Percentiles rank a stretch among this genome's conserved stretches.
phyloP scores from a whole-genome alignment of 805 yeast species.

The Pichia gijzeniarum region DNA sequence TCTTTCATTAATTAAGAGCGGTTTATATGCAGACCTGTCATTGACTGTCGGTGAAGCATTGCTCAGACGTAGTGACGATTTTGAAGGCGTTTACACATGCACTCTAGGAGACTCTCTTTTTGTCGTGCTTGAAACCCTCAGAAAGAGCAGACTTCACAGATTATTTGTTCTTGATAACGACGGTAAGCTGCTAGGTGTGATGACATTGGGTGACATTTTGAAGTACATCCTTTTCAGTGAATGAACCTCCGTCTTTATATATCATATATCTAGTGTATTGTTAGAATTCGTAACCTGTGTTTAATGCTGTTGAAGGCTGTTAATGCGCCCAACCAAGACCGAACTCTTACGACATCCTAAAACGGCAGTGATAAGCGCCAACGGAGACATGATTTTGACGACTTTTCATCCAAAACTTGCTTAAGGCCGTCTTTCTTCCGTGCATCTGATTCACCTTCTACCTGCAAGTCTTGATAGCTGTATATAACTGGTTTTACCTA shows the following conservation, averaged over 20 bases:
- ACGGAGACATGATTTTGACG: too few species aligned
- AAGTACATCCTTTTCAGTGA: constrained; percentile 57
- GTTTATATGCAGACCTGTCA: constrained; percentile 83
- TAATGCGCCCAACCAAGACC: neutral
- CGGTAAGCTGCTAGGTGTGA: constrained; percentile 72
- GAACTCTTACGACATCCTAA: neutral
- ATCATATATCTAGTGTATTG: too few species aligned
- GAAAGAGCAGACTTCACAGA: constrained; percentile 86
- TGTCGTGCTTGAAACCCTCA: constrained; percentile 86
- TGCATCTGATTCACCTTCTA: too few species aligned
- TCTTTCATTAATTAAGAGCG: constrained; percentile 86
- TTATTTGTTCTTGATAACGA: constrained; percentile 85
- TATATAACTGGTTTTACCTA: too few species aligned
- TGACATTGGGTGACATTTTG: constrained; percentile 86
- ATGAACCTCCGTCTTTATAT: neutral
- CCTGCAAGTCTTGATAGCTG: too few species aligned
- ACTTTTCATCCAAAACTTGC: too few species aligned
- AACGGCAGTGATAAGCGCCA: constrained; percentile 6
- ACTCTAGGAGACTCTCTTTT: constrained; percentile 79
- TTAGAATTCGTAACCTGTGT: too few species aligned
- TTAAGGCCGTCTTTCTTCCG: too few species aligned
- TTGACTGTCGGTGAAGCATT: constrained; percentile 94
- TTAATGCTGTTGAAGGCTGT: neutral
- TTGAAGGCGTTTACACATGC: constrained; percentile 97
- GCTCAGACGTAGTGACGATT: constrained; percentile 89